Evolutionary conservation across 208 protist genomes (phyloP), one percentile per base, ranked within the genome.

Genomic region (Herpetomonas tarakana): DNA sequence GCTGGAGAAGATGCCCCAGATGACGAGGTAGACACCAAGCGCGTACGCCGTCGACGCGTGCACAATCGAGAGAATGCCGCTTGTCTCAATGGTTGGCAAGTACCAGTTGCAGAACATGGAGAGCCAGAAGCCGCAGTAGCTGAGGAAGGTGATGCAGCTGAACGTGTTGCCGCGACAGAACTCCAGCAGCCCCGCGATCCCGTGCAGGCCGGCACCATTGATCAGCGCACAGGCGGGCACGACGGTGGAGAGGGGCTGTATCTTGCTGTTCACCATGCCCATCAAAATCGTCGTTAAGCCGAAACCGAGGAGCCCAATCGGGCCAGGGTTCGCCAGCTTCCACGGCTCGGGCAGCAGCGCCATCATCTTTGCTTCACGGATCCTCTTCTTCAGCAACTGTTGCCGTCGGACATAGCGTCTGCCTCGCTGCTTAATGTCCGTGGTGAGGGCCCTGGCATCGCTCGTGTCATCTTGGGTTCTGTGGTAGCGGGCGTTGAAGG

Each of bases 221-320:
- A 19, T 57, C 45, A 71, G 31, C 4, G 38, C 70, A 63, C 60
- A 67, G 18, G 50, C 55, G 31, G 57, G 41, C 1, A 71, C 24
- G 7, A 59, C 57, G 22, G 56, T 18, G 35, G 6, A 41, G 9
- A 41, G 69, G 25, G 76, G 74, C 59, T 86, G 74, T 29, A 80
- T 71, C 1, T 81, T 74, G 47, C 85, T 87, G 3, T 79, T 63
- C 27, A 71, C 65, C 45, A 83, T 88, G n/a, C 70, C 69, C 45
- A 87, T 85, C 81, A 81, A 88, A 55, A 88, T 76, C 79, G 88
- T 92, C 25, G 76, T 78, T 47, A 88, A 89, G 52, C 66, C 79
- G 62, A 86, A 61, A 58, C 71, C 82, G 30, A 89, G 63, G 12
- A 92, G 28, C 51, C 72, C 84, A 55, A 89, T 86, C 19, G 82